phyloP scores from a whole-genome alignment of 495 filamentous ascomycete genomes.

The Schizothecium vesticola region DNA sequence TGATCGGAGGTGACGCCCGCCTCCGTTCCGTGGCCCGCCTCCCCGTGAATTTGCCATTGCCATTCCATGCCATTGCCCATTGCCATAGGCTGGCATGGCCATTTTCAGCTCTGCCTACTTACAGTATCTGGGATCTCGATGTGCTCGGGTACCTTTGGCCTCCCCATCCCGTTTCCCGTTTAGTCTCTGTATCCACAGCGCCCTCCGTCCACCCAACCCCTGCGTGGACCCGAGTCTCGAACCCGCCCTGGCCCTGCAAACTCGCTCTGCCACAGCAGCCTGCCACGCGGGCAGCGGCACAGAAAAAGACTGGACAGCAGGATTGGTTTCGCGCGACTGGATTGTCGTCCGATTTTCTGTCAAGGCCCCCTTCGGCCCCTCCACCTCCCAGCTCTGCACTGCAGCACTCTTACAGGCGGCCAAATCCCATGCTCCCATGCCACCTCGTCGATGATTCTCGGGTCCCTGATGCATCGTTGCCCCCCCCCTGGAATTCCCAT shows the following conservation, averaged over 20 bases:
- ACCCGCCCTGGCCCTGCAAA: not conserved
- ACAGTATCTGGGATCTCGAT: not conserved
- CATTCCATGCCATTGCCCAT: no score
- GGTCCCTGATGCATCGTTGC: no score
- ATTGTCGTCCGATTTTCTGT: not conserved
- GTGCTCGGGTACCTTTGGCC: constrained; percentile 6
- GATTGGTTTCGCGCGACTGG: constrained; percentile 10
- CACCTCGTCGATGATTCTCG: not conserved
- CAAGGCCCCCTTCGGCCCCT: not conserved
- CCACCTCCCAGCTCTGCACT: not conserved
- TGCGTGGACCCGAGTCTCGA: constrained; percentile 11
- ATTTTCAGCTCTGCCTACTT: not conserved
- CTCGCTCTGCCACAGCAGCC: not conserved
- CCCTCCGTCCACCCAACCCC: constrained; percentile 2
- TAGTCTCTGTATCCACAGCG: not conserved
- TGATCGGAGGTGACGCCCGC: not conserved
- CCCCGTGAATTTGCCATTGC: not conserved
- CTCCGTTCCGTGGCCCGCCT: not conserved
- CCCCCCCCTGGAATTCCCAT: not conserved
- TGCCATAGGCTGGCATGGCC: not conserved
- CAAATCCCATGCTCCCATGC: not conserved
- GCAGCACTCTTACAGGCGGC: not conserved
- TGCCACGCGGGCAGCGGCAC: constrained; percentile 9
- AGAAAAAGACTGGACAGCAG: not conserved
- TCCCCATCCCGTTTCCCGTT: not conserved